Conservation (phyloP, 73 alveolate genomes). For the Paramecium pentaurelia region DNA sequence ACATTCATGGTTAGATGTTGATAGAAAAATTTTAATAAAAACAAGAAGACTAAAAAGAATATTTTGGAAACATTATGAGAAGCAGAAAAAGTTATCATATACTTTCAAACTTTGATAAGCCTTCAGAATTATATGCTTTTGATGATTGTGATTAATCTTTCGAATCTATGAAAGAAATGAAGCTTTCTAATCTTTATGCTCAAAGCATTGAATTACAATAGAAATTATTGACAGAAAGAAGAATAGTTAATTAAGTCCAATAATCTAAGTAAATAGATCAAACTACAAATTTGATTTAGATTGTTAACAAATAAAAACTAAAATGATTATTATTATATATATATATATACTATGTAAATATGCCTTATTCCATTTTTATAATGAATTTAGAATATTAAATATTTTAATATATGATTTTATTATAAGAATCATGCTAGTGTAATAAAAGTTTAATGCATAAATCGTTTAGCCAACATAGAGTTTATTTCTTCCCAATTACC, state of each 20-base stretch:
- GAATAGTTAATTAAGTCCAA: background rate
- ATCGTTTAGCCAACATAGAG: conserved; percentile 76
- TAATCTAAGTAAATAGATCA: background rate
- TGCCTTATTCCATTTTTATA: background rate
- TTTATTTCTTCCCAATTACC: conserved; percentile 82
- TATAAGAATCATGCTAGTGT: background rate
- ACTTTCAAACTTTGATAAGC: background rate
- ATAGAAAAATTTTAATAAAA: background rate
- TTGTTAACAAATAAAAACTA: background rate
- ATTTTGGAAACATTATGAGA: background rate
- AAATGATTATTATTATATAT: background rate
- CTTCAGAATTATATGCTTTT: background rate
- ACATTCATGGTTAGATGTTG: background rate
- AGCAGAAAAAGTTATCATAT: background rate
- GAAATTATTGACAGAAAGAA: background rate
- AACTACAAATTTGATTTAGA: background rate
- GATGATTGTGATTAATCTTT: conserved; percentile 15
- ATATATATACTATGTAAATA: background rate
- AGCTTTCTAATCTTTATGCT: conserved; percentile 5
- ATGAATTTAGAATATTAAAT: background rate
- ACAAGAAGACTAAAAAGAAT: background rate
- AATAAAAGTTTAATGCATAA: conserved; percentile 78
- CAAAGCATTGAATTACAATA: conserved; percentile 6
- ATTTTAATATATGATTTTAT: background rate
- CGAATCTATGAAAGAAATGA: conserved; percentile 31